Base-by-base conservation (phyloP, 2,329 filamentous ascomycete genomes). In the Exophiala xenobiotica region DNA sequence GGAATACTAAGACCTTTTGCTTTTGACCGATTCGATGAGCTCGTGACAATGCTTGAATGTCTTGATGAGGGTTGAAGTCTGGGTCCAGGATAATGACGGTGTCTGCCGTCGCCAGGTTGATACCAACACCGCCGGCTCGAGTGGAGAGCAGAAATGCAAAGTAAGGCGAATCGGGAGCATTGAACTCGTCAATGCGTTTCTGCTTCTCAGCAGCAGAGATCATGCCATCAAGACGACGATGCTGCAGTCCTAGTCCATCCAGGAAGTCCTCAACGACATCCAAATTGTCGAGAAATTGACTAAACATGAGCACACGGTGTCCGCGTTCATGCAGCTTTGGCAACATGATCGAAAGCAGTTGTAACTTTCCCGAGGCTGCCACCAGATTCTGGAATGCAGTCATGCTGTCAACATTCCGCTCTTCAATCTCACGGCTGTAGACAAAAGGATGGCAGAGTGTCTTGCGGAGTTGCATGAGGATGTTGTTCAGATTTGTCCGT, bases 61-160 rank as follows among this genome's bases (percentile, higher is more conserved):
- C 95, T 69, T 99, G 93, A 65, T 99, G 93, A 0, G 93, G 93
- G 56, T 99, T 99, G 75, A 95, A 97, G 65, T 99, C 93, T 0
- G 90, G 90, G 63, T 99, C 91, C 60, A 97, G 83, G 59, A 99
- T 96, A 59, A 99, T 96, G 55, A 99, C 95, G 0, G 93, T 99
- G 65, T 99, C 93, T 2, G 93, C 93, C 6, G 91, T 96, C 0
- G 93, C 93, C 49, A 99, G 78, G 65, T 99, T 99, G 74, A 99
- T 99, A 12, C 93, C 95, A 0, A 99, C 92, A 63, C 95, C 93
- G 47, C 93, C 93, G 14, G 95, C 91, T 57, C 93, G 85, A 3
- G 95, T 99, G 0, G 92, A 97, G 0, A 99, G 78, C 14, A 99
- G 72, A 70, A 99, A 97, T 0, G 87, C 90, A 67, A 97, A 99